Conservation (phyloP, 192 early-diverging fungal genomes). For the Kickxella alabastrina region DNA sequence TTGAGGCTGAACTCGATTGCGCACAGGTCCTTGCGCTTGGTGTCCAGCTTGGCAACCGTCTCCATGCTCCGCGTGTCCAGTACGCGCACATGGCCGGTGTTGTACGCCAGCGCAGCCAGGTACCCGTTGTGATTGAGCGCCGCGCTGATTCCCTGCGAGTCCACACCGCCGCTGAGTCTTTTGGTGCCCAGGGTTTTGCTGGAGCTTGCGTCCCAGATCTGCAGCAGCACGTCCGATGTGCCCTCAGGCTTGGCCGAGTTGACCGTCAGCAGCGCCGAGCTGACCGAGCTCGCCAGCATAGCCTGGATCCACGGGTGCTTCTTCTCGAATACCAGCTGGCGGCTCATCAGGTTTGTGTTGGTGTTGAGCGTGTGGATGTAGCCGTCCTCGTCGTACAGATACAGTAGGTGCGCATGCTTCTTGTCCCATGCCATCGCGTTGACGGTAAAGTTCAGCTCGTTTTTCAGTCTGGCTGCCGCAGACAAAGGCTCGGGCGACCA, state of each 20-base stretch:
- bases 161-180: conserved; percentile 13
- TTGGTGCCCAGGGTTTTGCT: conserved; percentile 19
- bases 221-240: conserved; percentile 31
- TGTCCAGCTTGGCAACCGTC: conserved; percentile 30
- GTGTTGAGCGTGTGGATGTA: conserved; percentile 46
- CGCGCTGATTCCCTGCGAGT: conserved; percentile 41
- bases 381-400: conserved; percentile 44
- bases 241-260: conserved; percentile 42
- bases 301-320: conserved; percentile 43
- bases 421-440: conserved; percentile 49
- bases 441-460: conserved; percentile 46
- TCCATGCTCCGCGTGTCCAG: conserved; percentile 43
- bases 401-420: conserved; percentile 44
- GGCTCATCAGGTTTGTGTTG: conserved; percentile 43
- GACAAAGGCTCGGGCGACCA: conserved; percentile 45
- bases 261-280: conserved; percentile 38
- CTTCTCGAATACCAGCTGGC: conserved; percentile 21
- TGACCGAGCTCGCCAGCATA: conserved; percentile 32
- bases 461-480: conserved; percentile 39
- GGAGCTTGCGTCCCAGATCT: conserved; percentile 45
- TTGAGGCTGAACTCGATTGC: conserved; percentile 33
- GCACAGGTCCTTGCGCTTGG: conserved; percentile 29
- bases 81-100: conserved; percentile 30
- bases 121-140: conserved; percentile 50
- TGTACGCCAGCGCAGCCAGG: conserved; percentile 36